Evolutionary conservation across 2,329 filamentous ascomycete genomes (phyloP).

Genomic region (Phialophora expanda): DNA sequence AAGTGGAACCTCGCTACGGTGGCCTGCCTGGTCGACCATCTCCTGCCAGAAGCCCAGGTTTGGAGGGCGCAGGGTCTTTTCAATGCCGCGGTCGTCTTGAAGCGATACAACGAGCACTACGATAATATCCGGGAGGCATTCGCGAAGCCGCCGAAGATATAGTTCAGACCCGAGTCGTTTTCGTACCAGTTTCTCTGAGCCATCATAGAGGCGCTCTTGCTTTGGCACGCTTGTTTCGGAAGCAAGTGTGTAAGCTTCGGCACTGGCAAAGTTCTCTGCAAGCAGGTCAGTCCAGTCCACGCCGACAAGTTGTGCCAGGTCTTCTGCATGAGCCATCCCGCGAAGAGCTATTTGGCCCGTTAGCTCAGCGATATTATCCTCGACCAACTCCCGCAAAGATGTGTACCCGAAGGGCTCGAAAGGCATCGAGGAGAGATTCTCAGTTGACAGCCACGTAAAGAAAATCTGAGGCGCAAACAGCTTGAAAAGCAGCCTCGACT

Average conservation of each 20-base stretch:
- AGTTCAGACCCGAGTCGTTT: slow-evolving; percentile 69
- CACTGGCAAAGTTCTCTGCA: slow-evolving; percentile 72
- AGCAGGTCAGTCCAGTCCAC: slow-evolving; percentile 64
- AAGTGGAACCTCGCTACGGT: slow-evolving; percentile 68
- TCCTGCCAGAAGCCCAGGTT: slow-evolving; percentile 56
- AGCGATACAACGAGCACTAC: slow-evolving; percentile 76
- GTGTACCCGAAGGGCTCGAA: slow-evolving; percentile 83
- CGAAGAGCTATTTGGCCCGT: slow-evolving; percentile 83
- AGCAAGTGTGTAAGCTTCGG: slow-evolving; percentile 81
- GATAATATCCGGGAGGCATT: slow-evolving; percentile 77
- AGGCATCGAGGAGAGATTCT: slow-evolving; percentile 73
- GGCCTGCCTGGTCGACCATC: slow-evolving; percentile 73
- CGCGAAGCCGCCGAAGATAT: slow-evolving; percentile 67
- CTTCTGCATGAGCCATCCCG: slow-evolving; percentile 66
- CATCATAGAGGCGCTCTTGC: slow-evolving; percentile 55
- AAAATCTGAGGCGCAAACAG: slow-evolving; percentile 88
- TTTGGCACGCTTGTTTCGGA: slow-evolving; percentile 66
- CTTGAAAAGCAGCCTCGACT: slow-evolving; percentile 73
- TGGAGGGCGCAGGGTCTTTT: slow-evolving; percentile 62
- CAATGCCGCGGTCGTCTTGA: slow-evolving; percentile 75
- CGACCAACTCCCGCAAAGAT: slow-evolving; percentile 70
- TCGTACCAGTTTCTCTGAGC: slow-evolving; percentile 69
- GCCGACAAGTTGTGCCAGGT: slow-evolving; percentile 65
- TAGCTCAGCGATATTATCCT: slow-evolving; percentile 75
- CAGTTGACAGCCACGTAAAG: slow-evolving; percentile 82